phyloP scores from a whole-genome alignment of 768 basidiomycete genomes.

The Lactarius sanguifluus region DNA sequence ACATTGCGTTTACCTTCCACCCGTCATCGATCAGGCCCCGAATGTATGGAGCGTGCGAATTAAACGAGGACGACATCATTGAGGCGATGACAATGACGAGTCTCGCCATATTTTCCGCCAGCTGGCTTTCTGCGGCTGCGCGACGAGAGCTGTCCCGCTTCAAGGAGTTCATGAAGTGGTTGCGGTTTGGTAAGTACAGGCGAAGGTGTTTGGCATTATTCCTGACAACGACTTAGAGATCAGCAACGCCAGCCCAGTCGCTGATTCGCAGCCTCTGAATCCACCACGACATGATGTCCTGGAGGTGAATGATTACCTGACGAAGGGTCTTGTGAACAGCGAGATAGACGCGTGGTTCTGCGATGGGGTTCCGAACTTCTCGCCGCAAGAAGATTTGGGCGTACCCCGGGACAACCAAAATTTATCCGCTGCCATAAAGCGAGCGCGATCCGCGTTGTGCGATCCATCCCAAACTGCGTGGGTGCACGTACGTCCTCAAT shows the following conservation, averaged over 20 bases:
- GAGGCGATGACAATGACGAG: slow-evolving; percentile 53
- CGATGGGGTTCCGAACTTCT: slow-evolving; percentile 57
- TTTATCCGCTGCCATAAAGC: slow-evolving; percentile 45
- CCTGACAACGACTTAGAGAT: slow-evolving; percentile 41
- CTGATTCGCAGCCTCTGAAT: slow-evolving; percentile 46
- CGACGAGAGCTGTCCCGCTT: slow-evolving; percentile 70
- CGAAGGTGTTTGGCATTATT: neutral
- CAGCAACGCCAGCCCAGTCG: slow-evolving; percentile 49
- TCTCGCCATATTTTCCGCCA: slow-evolving; percentile 60
- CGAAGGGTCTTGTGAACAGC: slow-evolving; percentile 65
- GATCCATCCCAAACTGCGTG: slow-evolving; percentile 49
- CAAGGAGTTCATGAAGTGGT: slow-evolving; percentile 76
- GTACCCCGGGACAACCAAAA: slow-evolving; percentile 40
- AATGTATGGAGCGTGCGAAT: slow-evolving; percentile 52
- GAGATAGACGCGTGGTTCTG: slow-evolving; percentile 79
- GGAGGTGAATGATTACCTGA: slow-evolving; percentile 79
- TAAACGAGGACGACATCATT: slow-evolving; percentile 50
- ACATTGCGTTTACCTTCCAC: slow-evolving; percentile 18
- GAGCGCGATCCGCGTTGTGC: slow-evolving; percentile 49
- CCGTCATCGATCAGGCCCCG: slow-evolving; percentile 46
- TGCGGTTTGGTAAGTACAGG: slow-evolving; percentile 62
- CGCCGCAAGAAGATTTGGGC: slow-evolving; percentile 49
- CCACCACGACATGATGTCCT: slow-evolving; percentile 67
- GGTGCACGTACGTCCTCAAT: slow-evolving; percentile 49
- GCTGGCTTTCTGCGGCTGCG: slow-evolving; percentile 66